These are phyloP conservation scores for Geotrichum aggregatum DNA, from an alignment of 1,139 yeast species.

Conservation along the genomic window DNA sequence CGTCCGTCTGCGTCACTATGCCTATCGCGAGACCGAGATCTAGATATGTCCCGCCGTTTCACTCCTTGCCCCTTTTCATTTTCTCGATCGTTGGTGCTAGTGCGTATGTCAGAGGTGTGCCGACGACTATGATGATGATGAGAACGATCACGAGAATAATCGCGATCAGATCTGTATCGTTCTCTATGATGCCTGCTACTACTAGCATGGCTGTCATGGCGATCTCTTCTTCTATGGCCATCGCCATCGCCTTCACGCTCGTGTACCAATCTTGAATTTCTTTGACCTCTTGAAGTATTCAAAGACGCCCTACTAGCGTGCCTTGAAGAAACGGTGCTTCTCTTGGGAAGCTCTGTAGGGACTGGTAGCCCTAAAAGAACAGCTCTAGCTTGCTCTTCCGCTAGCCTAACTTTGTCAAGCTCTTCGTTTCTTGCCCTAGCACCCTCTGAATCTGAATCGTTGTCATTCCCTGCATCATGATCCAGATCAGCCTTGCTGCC, in stretches of 20 bases:
- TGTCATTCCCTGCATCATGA: too few relatives aligned
- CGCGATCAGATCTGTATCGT: too few relatives aligned
- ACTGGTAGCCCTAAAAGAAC: slow-evolving; percentile 26
- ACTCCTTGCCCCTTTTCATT: too few relatives aligned
- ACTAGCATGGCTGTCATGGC: too few relatives aligned
- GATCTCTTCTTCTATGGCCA: not conserved
- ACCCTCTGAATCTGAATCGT: not conserved
- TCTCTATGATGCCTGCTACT: too few relatives aligned
- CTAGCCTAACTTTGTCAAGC: slow-evolving; percentile 10
- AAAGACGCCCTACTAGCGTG: too few relatives aligned
- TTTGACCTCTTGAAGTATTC: too few relatives aligned
- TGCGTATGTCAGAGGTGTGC: too few relatives aligned
- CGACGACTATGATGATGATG: too few relatives aligned
- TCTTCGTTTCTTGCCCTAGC: slow-evolving; percentile 11
- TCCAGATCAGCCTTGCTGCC: not conserved
- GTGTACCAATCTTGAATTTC: too few relatives aligned
- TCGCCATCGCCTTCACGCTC: not conserved
- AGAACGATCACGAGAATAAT: too few relatives aligned
- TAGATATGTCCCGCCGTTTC: not conserved
- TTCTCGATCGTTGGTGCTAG: too few relatives aligned
- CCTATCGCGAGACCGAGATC: not conserved
- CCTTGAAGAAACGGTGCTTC: not conserved
- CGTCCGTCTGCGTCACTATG: not conserved
- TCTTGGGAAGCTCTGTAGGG: slow-evolving; percentile 1
- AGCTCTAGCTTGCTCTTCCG: slow-evolving; percentile 30